phyloP scores from a whole-genome alignment of 257 asterid genomes.

The Marsdenia floribunda region DNA sequence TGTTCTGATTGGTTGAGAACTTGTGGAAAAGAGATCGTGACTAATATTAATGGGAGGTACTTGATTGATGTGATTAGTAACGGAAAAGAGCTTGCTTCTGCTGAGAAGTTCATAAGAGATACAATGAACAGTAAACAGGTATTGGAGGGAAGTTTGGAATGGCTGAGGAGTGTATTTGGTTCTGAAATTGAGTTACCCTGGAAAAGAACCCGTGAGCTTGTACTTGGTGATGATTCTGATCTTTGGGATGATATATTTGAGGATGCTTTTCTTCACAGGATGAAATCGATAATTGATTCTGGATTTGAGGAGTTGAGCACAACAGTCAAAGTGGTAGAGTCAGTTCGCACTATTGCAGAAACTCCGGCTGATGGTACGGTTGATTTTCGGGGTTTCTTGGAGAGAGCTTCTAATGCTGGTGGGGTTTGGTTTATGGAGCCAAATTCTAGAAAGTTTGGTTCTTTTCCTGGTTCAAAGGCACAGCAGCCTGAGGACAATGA shows the following conservation, averaged over 20 bases:
- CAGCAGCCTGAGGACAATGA: conserved; percentile 72
- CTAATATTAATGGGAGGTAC: conserved; percentile 61
- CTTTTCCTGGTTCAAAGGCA: conserved; percentile 43
- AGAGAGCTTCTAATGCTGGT: conserved; percentile 53
- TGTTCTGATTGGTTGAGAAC: conserved; percentile 96
- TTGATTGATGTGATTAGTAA: conserved; percentile 77
- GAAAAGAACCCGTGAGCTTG: conserved; percentile 93
- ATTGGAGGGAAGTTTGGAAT: conserved; percentile 91
- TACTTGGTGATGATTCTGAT: conserved; percentile 90
- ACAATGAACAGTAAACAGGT: conserved; percentile 91
- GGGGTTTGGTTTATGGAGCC: conserved; percentile 92
- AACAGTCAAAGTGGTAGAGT: conserved; percentile 56
- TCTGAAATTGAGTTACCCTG: conserved; percentile 96
- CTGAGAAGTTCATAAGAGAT: conserved; percentile 85
- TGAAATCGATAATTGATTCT: conserved; percentile 67
- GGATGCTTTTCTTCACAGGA: conserved; percentile 86
- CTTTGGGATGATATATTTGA: conserved; percentile 97
- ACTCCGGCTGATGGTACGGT: conserved; percentile 40
- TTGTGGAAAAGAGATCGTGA: conserved; percentile 85
- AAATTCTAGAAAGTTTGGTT: conserved; percentile 45
- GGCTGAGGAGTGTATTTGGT: conserved; percentile 97
- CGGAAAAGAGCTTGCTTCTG: conserved; percentile 85
- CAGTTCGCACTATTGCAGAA: conserved; percentile 51
- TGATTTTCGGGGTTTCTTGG: conserved; percentile 53
- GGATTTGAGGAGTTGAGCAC: conserved; percentile 69